These are phyloP conservation scores for Alternaria ventricosa DNA, from an alignment of 2,329 filamentous ascomycete species.

Conservation along the genomic window DNA sequence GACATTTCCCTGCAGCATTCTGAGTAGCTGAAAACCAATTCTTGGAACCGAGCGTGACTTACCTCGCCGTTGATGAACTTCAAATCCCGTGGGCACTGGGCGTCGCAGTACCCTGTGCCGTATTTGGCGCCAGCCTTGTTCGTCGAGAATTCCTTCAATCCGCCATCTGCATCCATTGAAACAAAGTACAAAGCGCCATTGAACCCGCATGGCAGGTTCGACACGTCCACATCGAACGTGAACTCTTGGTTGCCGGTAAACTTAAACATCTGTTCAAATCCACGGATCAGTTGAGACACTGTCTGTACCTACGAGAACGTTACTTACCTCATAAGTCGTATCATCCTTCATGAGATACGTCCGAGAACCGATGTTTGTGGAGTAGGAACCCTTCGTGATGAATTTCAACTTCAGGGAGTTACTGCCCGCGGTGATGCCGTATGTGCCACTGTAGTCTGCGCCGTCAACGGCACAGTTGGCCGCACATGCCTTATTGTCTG, in stretches of 20 bases:
- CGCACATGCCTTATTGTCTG: conserved; percentile 42
- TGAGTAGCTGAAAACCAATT: not conserved
- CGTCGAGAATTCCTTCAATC: conserved; percentile 55
- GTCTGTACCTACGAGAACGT: not conserved
- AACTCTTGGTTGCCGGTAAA: conserved; percentile 55
- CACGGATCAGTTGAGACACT: not conserved
- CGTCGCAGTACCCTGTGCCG: conserved; percentile 50
- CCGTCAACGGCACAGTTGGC: conserved; percentile 49
- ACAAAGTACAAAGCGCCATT: conserved; percentile 64
- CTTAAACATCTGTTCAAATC: conserved; percentile 39
- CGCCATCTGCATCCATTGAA: conserved; percentile 68
- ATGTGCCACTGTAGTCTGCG: conserved; percentile 46
- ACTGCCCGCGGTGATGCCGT: conserved; percentile 59
- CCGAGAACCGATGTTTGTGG: conserved; percentile 48
- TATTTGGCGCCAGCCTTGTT: conserved; percentile 61
- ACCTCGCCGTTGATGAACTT: conserved; percentile 59
- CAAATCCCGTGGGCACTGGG: conserved; percentile 50
- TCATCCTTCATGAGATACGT: conserved; percentile 47
- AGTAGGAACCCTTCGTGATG: conserved; percentile 57
- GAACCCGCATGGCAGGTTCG: conserved; percentile 70
- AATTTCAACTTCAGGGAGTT: conserved; percentile 62
- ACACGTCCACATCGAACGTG: conserved; percentile 55
- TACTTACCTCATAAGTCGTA: conserved; percentile 31
- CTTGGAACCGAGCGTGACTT: not conserved
- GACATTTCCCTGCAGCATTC: conserved; percentile 55